Base-by-base conservation (phyloP, 1,284 basidiomycete species). In the Amylostereum areolatum region DNA sequence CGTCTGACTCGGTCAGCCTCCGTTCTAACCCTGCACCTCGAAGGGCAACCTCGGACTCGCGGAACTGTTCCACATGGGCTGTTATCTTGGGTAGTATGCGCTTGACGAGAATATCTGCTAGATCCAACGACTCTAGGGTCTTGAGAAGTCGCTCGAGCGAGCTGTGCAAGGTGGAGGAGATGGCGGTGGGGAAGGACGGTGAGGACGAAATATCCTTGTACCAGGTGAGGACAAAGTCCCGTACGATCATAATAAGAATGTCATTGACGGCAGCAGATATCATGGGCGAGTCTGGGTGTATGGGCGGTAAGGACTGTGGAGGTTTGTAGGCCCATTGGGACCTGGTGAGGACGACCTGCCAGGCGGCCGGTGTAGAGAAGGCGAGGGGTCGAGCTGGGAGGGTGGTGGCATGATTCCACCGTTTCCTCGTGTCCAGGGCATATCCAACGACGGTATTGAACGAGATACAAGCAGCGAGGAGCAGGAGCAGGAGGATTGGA, bases 361-460 rank as follows among this genome's bases (percentile, higher is more conserved):
- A 95, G 37, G 92, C 91, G 47, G 92, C 91, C 10, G 90, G 88
- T 1, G 90, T 92, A 5, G 90, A 90, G 69, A 95, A 94, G 2
- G 80, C 77, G 43, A 93, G 73, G 0, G 87, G 86, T 34, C 79
- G 75, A 9, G 88, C 80, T 1, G 83, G 80, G 50, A 67, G 66
- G 11, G 68, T 66, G 27, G 81, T 67, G 34, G 65, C 64, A 48
- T 72, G 57, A 18, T 58, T 52, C 1, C 57, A 54, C 12, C 65
- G 59, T 36, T 62, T 61, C 30, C 63, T 72, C 10, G 68, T 63
- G 61, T 88, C 85, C 49, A 87, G 68, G 42, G 72, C 61, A 63
- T 80, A 74, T 28, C 74, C 83, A 32, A 84, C 57, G 52, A 78
- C 70, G 48, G 89, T 57, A 61, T 75, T 74, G 24, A 78, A 63